These are phyloP conservation scores for Pulicaria dysenterica DNA, from an alignment of 129 eudicot species.

Conservation along the genomic window DNA sequence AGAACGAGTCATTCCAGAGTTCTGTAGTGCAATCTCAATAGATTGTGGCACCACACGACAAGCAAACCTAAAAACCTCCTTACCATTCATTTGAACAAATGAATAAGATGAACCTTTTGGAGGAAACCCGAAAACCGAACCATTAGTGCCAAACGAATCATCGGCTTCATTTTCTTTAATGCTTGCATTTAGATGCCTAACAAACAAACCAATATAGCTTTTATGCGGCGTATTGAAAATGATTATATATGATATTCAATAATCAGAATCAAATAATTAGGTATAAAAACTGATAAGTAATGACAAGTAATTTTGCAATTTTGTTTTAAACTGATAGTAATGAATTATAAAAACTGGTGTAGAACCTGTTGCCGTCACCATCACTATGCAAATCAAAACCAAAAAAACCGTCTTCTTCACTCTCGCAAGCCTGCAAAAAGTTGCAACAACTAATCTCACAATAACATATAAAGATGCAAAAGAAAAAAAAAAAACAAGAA, in stretches of 20 bases:
- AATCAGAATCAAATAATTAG: neutral
- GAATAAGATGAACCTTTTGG: conserved; percentile 69
- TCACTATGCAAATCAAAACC: conserved; percentile 95
- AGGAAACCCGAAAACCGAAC: conserved; percentile 56
- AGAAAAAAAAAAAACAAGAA: conserved; percentile 14
- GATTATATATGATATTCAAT: neutral
- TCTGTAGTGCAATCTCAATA: conserved; percentile 63
- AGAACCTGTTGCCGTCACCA: conserved; percentile 85
- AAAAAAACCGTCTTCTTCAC: conserved; percentile 83
- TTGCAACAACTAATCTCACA: conserved; percentile 21
- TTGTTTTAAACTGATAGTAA: neutral
- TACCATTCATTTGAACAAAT: conserved; percentile 81
- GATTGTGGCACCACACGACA: conserved; percentile 91
- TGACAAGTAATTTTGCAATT: no score
- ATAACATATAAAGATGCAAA: conserved; percentile 14
- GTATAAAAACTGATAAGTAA: no score
- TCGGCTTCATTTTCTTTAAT: conserved; percentile 51
- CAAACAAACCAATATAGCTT: neutral
- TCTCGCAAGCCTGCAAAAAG: conserved; percentile 76
- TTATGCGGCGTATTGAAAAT: neutral
- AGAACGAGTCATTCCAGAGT: conserved; percentile 75
- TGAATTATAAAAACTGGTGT: conserved; percentile 2
- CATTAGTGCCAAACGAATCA: conserved; percentile 48
- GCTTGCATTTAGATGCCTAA: conserved; percentile 74
- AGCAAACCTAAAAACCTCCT: conserved; percentile 88